Conservation (phyloP, 225 moss, liverwort and hornwort species). For the Rhytidiadelphus loreus region DNA sequence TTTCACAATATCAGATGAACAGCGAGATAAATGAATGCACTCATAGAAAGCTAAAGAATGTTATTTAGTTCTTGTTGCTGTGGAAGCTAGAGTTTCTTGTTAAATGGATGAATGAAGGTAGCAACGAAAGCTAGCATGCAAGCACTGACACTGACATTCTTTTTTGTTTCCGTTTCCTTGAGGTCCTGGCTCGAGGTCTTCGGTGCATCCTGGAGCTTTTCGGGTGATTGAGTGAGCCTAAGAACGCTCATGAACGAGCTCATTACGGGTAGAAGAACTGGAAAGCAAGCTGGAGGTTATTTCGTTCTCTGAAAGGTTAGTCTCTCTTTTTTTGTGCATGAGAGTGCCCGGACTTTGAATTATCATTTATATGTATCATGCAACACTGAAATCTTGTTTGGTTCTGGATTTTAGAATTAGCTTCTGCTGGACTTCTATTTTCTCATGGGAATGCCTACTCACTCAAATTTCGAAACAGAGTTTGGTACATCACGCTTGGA, state of each 20-base stretch:
- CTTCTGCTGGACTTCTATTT: neutral
- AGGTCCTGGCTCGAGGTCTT: neutral
- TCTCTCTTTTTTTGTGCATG: neutral
- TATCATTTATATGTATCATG: neutral
- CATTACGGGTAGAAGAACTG: neutral
- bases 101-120: neutral
- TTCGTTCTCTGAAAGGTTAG: neutral
- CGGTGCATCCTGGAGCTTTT: neutral
- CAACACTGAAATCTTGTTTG: neutral
- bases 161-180: neutral
- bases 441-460: neutral
- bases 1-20: neutral
- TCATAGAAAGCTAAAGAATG: neutral
- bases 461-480: neutral
- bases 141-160: neutral
- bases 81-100: neutral
- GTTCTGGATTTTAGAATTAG: neutral
- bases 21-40: neutral
- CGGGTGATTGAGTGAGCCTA: neutral
- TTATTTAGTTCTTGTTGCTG: neutral
- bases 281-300: neutral
- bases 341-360: neutral
- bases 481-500: neutral
- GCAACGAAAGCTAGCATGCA: neutral
- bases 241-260: neutral